Evolutionary conservation across 2,329 filamentous ascomycete species (phyloP), one percentile per base, ranked within the genome.

Genomic region (Aureobasidium sp.): DNA sequence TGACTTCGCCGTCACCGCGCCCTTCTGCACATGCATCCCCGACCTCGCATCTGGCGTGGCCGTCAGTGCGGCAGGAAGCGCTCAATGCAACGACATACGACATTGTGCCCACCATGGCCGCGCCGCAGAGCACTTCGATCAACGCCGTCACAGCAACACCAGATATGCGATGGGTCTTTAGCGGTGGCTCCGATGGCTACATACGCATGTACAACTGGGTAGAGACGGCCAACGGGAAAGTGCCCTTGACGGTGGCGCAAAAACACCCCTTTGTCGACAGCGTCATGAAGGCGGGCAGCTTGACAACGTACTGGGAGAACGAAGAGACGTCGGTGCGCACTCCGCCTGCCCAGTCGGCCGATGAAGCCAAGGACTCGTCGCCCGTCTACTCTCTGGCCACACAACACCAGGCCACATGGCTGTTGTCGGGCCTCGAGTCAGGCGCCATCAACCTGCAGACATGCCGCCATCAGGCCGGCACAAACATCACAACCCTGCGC

Each of bases 221-320:
- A 3, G 89, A 90, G 30, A 96, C 93, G 4, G 90, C 94, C 60
- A 98, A 98, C 66, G 90, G 90, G 59, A 96, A 95, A 71, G 81
- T 93, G 29, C 84, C 91, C 56, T 74, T 98, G 62, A 98, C 93
- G 0, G 93, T 98, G 5, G 93, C 93, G 27, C 93, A 98, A 72
- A 79, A 88, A 44, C 93, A 98, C 66, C 93, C 93, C 0, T 98
- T 97, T 63, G 93, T 98, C 35, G 93, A 98, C 67, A 95, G 88
- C 62, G 93, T 98, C 38, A 88, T 89, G 53, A 98, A 98, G 70
- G 90, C 91, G 2, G 93, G 90, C 1, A 88, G 95, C 5, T 73
- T 97, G 45, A 84, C 96, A 79, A 95, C 88, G 48, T 98, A 98
- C 68, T 98, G 93, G 93, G 93, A 96, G 68, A 98, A 97, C 63